These are phyloP conservation scores for Suzukiozyma palmioleophila DNA, from an alignment of 1,139 yeast species.

Conservation along the genomic window DNA sequence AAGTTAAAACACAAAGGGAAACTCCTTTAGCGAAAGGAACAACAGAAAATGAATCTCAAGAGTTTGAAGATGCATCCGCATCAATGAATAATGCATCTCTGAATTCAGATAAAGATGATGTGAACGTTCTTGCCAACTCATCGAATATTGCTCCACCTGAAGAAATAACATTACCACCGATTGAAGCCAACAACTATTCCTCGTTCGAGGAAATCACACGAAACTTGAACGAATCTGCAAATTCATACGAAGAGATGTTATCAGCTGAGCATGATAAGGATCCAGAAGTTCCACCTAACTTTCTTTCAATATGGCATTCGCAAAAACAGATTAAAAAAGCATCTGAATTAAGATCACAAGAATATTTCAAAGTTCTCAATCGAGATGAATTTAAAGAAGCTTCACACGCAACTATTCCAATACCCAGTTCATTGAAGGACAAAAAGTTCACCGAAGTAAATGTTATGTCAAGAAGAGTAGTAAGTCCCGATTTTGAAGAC, in stretches of 20 bases:
- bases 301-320: constrained; percentile 42
- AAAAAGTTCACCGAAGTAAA: constrained; percentile 42
- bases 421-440: constrained; percentile 24
- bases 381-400: constrained; percentile 2
- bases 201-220: constrained; percentile 38
- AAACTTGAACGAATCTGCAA: constrained; percentile 15
- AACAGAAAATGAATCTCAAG: constrained; percentile 8
- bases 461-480: constrained; percentile 39
- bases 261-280: constrained; percentile 42
- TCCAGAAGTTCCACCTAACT: constrained; percentile 21
- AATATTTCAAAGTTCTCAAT: constrained; percentile 7
- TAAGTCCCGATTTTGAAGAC: constrained; percentile 36
- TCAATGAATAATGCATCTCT: constrained; percentile 12
- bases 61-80: constrained; percentile 18
- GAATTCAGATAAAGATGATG: constrained; percentile 15
- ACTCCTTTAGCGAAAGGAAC: constrained; percentile 1
- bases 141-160: constrained; percentile 40
- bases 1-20: constrained; percentile 6
- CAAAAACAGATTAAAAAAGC: constrained; percentile 25
- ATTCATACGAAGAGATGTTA: constrained; percentile 36
- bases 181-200: constrained; percentile 27
- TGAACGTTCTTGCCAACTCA: constrained; percentile 34
- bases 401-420: constrained; percentile 5
- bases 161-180: constrained; percentile 35
- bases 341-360: constrained; percentile 10